Evolutionary conservation across 106 monocot species (phyloP), one percentile per base, ranked within the genome.

Genomic region (Allium fistulosum): DNA sequence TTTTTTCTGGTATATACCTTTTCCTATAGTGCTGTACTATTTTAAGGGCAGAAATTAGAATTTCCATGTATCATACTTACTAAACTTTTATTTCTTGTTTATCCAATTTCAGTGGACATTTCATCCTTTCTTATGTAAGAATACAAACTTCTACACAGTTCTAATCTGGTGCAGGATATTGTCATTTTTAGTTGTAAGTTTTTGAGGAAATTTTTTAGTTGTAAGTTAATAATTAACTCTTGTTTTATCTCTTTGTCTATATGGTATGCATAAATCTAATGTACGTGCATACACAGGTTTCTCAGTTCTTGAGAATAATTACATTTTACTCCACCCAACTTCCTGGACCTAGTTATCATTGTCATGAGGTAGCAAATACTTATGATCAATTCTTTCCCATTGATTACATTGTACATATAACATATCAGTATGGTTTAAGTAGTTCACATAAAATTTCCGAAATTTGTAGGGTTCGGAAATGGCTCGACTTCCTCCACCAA

Each of bases 261-360:
- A 46, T 61, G 11, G 47, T 37, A 5, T 69, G 22, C 22, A 18
- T 56, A 26, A 27, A 37, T 61, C 45, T 63, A 48, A 51, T 72
- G 61, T 14, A 46, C 17, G 26, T 10, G 18, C 26, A 10, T 53
- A 62, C 72, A 16, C 83, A 99, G 99, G 79, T 78, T 60, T 93
- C 79, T 64, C 93, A 99, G 63, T 12, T 74, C 59, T 66, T 99
- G 17, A 57, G 93, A 65, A 90, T 99, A 26, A 63, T 99, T 70
- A 99, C 99, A 49, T 99, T 99, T 80, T 99, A 93, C 71, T 85
- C 99, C 52, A 99, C 93, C 10, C 90, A 85, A 51, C 92, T 99
- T 66, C 99, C 99, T 26, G 99, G 99, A 61, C 90, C 99, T 17
- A 99, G 93, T 48, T 99, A 99, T 68, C 99, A 99, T 47, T 99